These are phyloP conservation scores for Podospora pseudocomata DNA, from an alignment of 495 filamentous ascomycete species.

Conservation along the genomic window DNA sequence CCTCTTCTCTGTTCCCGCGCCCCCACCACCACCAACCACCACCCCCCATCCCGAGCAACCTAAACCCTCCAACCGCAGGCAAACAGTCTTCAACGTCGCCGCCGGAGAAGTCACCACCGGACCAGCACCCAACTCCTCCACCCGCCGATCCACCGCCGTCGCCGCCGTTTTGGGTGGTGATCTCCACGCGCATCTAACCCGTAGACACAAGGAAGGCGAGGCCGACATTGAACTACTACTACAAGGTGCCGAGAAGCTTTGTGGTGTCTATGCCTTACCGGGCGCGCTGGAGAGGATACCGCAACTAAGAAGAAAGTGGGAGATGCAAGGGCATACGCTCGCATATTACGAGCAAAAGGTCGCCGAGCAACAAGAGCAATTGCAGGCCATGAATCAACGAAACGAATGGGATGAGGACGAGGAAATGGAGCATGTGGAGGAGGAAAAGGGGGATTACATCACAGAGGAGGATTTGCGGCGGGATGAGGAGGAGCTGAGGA, in stretches of 20 bases:
- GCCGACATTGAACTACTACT: conserved; percentile 85
- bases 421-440: conserved; percentile 31
- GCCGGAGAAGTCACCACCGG: conserved; percentile 54
- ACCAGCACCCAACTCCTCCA: conserved; percentile 33
- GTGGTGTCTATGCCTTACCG: conserved; percentile 78
- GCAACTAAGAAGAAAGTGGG: conserved; percentile 65
- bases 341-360: conserved; percentile 75
- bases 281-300: conserved; percentile 79
- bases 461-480: conserved; percentile 71
- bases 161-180: conserved; percentile 84
- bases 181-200: conserved; percentile 75
- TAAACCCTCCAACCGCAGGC: conserved; percentile 38
- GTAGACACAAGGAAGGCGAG: conserved; percentile 32
- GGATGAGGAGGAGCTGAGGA: conserved; percentile 75
- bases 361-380: conserved; percentile 66
- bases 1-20: conserved; percentile 82
- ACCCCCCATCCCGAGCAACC: conserved; percentile 28
- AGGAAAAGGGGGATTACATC: conserved; percentile 43
- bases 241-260: conserved; percentile 85
- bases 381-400: conserved; percentile 66
- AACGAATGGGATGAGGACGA: conserved; percentile 43
- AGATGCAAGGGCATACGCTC: conserved; percentile 69
- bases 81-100: conserved; percentile 55
- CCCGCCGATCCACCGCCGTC: conserved; percentile 75
- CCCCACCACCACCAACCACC: conserved; percentile 46